Evolutionary conservation across 78 protist genomes (phyloP).

Genomic region (Dictyostelium purpureum): DNA sequence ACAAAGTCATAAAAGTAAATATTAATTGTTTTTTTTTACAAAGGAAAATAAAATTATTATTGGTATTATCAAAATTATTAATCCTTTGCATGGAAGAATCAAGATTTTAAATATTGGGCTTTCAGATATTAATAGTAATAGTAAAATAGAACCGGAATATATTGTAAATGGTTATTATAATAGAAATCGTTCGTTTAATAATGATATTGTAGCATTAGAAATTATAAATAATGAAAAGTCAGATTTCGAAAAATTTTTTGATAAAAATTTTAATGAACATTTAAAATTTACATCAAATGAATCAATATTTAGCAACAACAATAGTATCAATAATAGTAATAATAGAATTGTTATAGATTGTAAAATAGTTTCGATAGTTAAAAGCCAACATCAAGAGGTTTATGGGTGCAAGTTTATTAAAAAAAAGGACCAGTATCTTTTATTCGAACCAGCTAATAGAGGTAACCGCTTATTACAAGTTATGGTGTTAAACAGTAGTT

Average conservation of each 20-base stretch:
- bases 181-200: conserved; percentile 47
- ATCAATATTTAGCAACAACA: background rate
- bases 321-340: background rate
- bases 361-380: conserved; percentile 32
- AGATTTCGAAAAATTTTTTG: background rate
- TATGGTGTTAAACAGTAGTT: background rate
- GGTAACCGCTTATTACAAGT: background rate
- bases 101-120: background rate
- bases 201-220: conserved; percentile 46
- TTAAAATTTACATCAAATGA: background rate
- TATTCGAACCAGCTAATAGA: conserved; percentile 5
- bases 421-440: background rate
- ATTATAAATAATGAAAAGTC: background rate
- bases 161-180: background rate
- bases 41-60: background rate
- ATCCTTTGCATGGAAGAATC: background rate
- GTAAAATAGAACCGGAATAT: background rate
- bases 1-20: background rate
- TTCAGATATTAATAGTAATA: background rate
- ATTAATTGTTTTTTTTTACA: background rate
- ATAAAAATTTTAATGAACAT: background rate
- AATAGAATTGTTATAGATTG: background rate
- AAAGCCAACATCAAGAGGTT: background rate
- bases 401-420: conserved; percentile 16
- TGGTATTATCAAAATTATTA: background rate